A percentile compares a stretch with the other conserved stretches of the same genome.
phyloP scores from a whole-genome alignment of 306 rosid species.

The Gynostemma pentaphyllum region DNA sequence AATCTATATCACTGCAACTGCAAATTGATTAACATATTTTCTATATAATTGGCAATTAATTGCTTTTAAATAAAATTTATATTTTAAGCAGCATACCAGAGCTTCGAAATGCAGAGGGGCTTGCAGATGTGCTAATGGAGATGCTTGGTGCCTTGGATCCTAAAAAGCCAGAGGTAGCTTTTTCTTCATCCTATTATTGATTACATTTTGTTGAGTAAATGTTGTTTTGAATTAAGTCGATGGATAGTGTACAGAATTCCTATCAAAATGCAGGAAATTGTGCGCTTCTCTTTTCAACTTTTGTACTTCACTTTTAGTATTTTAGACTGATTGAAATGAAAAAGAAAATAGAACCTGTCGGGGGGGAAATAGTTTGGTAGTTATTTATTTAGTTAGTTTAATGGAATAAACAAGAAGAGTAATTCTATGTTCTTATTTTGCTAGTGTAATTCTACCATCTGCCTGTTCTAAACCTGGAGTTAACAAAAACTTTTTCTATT shows the following conservation, averaged over 20 bases:
- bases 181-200: neutral
- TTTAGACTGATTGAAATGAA: neutral
- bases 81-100: conserved; percentile 48
- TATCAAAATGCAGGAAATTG: neutral
- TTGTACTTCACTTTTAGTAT: neutral
- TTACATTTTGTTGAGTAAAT: neutral
- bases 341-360: neutral
- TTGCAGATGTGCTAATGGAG: conserved; percentile 76
- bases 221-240: neutral
- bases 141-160: conserved; percentile 85
- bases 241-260: neutral
- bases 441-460: neutral
- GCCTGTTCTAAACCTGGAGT: neutral
- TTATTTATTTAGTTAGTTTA: neutral
- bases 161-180: conserved; percentile 51
- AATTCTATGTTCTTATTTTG: neutral
- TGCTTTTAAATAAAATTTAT: conserved; percentile 12
- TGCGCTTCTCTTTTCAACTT: neutral
- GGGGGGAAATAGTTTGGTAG: neutral
- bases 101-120: conserved; percentile 70
- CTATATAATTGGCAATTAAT: neutral
- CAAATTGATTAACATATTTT: neutral
- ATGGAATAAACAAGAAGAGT: neutral
- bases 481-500: neutral
- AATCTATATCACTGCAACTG: neutral